Evolutionary conservation across 1,284 basidiomycete genomes (phyloP).

Genomic region (Trametes hirsuta): DNA sequence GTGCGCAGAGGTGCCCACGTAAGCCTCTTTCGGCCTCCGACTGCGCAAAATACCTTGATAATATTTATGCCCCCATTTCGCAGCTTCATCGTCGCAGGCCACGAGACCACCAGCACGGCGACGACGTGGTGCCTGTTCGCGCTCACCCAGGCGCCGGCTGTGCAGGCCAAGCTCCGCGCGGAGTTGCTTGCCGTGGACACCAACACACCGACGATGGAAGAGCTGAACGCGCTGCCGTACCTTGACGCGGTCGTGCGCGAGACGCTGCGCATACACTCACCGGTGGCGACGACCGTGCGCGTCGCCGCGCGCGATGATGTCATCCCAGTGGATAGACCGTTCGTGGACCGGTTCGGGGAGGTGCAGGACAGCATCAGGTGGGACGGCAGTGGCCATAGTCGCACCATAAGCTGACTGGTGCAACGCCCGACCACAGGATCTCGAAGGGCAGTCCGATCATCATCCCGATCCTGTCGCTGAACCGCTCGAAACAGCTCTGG

Average conservation of each 20-base stretch:
- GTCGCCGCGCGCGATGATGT: conserved; percentile 53
- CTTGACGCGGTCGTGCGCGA: conserved; percentile 74
- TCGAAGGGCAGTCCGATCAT: conserved; percentile 49
- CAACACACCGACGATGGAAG: conserved; percentile 53
- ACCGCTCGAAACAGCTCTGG: conserved; percentile 53
- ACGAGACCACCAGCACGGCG: conserved; percentile 62
- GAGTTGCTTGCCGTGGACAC: conserved; percentile 56
- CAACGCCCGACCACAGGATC: conserved; percentile 3
- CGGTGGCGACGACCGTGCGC: conserved; percentile 62
- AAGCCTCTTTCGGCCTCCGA: conserved; percentile 35
- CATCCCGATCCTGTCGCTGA: conserved; percentile 53
- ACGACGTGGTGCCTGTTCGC: conserved; percentile 68
- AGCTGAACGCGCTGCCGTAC: conserved; percentile 42
- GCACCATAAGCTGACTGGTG: neutral
- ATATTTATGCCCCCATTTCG: conserved; percentile 28
- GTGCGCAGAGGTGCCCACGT: conserved; percentile 36
- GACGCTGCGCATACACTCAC: conserved; percentile 64
- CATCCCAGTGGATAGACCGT: conserved; percentile 37
- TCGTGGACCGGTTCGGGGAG: conserved; percentile 34
- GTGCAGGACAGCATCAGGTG: conserved; percentile 32
- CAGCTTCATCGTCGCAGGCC: conserved; percentile 31
- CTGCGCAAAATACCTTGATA: conserved; percentile 51
- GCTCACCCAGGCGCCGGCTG: conserved; percentile 54
- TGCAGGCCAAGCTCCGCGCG: conserved; percentile 69
- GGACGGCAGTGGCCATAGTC: conserved; percentile 24